Conservation (phyloP, 805 yeast genomes). For the Clavispora santaluciae region DNA sequence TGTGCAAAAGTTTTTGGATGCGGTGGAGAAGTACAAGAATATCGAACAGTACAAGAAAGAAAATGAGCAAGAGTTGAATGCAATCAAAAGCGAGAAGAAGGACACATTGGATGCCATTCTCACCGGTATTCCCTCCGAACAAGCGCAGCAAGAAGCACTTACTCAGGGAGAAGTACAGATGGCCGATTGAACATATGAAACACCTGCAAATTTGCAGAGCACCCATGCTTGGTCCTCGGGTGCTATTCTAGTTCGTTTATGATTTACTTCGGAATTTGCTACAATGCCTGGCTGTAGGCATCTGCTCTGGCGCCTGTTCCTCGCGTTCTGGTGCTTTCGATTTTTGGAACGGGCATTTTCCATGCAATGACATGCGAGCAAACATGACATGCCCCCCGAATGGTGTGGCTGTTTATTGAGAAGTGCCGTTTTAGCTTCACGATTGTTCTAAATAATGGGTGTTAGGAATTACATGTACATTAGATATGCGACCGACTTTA, state of each 20-base stretch:
- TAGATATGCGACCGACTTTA: not conserved
- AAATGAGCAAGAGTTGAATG: constrained; percentile 42
- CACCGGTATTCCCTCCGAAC: constrained; percentile 25
- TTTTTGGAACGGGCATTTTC: not conserved
- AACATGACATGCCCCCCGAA: not conserved
- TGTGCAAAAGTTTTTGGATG: constrained; percentile 57
- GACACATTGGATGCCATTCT: constrained; percentile 35
- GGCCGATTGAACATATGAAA: constrained; percentile 1
- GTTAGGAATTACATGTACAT: not conserved
- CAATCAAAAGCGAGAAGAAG: constrained; percentile 30
- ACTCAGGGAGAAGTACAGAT: constrained; percentile 2
- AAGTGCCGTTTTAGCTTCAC: not conserved
- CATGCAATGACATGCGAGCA: not conserved
- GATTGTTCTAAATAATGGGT: not conserved
- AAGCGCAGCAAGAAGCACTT: constrained; percentile 9
- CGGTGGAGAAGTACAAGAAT: constrained; percentile 58
- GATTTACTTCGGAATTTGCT: not conserved
- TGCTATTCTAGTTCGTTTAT: not conserved
- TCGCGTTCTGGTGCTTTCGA: not conserved
- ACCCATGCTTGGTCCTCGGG: not conserved
- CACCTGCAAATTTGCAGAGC: not conserved
- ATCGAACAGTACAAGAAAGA: constrained; percentile 32
- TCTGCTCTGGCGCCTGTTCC: not conserved
- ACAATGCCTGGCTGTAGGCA: not conserved
- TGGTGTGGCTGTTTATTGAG: not conserved